A percentile compares a stretch with the other conserved stretches of the same genome.
phyloP scores from a whole-genome alignment of 176 grass and related monocot species.

The Metroxylon sagu region DNA sequence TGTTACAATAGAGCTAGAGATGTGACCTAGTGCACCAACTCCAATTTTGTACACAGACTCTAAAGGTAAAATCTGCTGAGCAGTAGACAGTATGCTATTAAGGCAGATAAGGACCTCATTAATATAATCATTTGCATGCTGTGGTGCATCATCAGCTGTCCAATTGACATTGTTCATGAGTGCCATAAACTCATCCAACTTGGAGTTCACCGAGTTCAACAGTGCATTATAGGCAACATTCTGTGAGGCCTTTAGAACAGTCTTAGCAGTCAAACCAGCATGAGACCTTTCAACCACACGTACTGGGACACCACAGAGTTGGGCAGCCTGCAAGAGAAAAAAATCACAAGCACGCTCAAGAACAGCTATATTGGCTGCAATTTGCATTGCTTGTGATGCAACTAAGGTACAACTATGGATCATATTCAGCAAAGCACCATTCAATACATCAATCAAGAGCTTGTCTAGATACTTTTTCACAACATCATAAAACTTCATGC shows the following conservation, averaged over 20 bases:
- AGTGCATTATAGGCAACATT: constrained; percentile 76
- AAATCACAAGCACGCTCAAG: constrained; percentile 73
- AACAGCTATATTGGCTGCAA: constrained; percentile 64
- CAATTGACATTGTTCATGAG: constrained; percentile 65
- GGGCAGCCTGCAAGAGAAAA: constrained; percentile 64
- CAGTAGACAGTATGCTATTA: constrained; percentile 47
- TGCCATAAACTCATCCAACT: constrained; percentile 75
- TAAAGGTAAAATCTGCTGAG: constrained; percentile 60
- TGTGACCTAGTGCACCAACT: constrained; percentile 61
- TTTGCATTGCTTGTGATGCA: constrained; percentile 61
- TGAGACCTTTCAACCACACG: constrained; percentile 65
- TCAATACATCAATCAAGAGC: constrained; percentile 78
- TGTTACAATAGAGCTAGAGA: constrained; percentile 65
- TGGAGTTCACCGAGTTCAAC: constrained; percentile 60
- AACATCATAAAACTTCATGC: constrained; percentile 47
- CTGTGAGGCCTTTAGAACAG: constrained; percentile 74
- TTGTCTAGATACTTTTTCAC: constrained; percentile 78
- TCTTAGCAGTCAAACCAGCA: constrained; percentile 62
- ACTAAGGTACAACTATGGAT: constrained; percentile 51
- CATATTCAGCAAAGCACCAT: constrained; percentile 53
- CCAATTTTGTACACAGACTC: constrained; percentile 76
- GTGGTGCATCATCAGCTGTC: constrained; percentile 64
- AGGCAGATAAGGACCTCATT: constrained; percentile 85
- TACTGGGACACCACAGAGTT: constrained; percentile 54
- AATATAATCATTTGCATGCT: constrained; percentile 77